Evolutionary conservation across 192 early-diverging fungal genomes (phyloP).

Genomic region (Jimgerdemannia lactiflua): DNA sequence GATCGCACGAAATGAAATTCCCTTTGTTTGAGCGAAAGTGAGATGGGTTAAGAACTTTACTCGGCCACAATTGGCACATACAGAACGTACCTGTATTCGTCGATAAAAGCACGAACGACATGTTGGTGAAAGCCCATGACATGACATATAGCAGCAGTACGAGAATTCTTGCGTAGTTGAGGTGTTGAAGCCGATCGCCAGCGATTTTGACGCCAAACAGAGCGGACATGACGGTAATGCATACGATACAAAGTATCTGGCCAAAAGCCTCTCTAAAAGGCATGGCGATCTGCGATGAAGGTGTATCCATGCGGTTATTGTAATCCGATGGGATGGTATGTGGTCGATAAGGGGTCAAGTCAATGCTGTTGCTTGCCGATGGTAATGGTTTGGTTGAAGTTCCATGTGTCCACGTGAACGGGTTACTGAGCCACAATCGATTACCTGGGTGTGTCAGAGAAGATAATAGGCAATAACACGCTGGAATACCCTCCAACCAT

Average conservation of each 20-base stretch:
- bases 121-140: conserved; percentile 42
- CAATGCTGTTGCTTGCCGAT: too few relatives aligned
- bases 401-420: too few relatives aligned
- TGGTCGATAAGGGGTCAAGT: too few relatives aligned
- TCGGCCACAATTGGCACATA: neutral
- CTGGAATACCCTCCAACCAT: too few relatives aligned
- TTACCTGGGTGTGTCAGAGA: too few relatives aligned
- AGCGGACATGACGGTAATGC: conserved; percentile 35
- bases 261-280: too few relatives aligned
- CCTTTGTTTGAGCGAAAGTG: conserved; percentile 9
- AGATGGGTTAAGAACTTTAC: neutral
- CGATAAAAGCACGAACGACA: conserved; percentile 32
- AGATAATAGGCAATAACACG: too few relatives aligned
- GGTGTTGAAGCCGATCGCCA: conserved; percentile 24
- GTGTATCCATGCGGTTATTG: too few relatives aligned
- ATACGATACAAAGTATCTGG: conserved; percentile 4
- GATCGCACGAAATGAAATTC: conserved; percentile 33
- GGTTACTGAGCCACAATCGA: too few relatives aligned
- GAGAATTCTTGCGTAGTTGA: conserved; percentile 41
- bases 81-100: conserved; percentile 35
- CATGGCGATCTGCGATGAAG: too few relatives aligned
- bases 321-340: too few relatives aligned
- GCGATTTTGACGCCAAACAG: conserved; percentile 41
- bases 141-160: conserved; percentile 35
- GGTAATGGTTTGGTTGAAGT: too few relatives aligned